phyloP scores from a whole-genome alignment of 345 rosid species.

The Murraya paniculata region DNA sequence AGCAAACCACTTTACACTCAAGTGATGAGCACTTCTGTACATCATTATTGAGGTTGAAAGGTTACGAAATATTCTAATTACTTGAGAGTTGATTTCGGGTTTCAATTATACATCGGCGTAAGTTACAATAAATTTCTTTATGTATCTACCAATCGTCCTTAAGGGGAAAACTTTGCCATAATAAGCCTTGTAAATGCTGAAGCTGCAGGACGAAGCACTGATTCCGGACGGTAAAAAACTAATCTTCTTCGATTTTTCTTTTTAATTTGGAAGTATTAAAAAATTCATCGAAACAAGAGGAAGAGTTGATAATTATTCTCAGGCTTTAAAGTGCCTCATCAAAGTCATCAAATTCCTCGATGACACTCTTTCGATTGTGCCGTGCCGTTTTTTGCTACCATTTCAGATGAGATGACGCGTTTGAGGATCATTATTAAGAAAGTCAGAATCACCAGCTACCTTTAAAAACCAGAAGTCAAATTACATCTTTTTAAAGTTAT shows the following conservation, averaged over 20 bases:
- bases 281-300: not conserved
- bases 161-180: not conserved
- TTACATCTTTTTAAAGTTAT: not conserved
- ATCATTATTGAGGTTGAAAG: no score
- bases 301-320: not conserved
- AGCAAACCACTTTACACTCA: no score
- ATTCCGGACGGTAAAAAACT: not conserved
- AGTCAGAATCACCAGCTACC: not conserved
- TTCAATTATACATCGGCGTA: no score
- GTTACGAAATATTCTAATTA: no score
- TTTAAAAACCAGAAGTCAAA: not conserved
- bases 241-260: not conserved
- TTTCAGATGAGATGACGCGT: not conserved
- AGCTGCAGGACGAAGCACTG: not conserved
- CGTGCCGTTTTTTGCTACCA: not conserved
- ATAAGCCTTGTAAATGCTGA: not conserved
- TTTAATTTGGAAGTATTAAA: not conserved
- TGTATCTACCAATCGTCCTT: not conserved
- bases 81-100: no score
- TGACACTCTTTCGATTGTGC: not conserved
- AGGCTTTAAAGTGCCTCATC: not conserved
- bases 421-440: not conserved
- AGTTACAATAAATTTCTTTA: no score
- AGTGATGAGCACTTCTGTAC: no score
- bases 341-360: not conserved